These are phyloP conservation scores for Sporothrix schenckii DNA, from an alignment of 2,329 filamentous ascomycete species.

Conservation along the genomic window DNA sequence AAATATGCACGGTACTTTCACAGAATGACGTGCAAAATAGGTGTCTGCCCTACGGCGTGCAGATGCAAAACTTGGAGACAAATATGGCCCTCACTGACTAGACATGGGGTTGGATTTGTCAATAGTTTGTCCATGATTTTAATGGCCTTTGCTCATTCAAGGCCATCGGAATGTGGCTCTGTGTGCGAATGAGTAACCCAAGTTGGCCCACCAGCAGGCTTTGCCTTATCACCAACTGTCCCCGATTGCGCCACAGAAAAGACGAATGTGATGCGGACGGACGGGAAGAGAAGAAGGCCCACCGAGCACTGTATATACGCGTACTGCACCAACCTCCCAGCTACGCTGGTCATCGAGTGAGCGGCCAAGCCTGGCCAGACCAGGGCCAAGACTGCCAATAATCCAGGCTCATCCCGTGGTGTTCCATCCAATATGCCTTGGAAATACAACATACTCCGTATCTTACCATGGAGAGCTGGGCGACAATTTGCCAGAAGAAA, in stretches of 20 bases:
- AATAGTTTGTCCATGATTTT: not conserved
- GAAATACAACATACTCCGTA: no score
- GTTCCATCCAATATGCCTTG: not conserved
- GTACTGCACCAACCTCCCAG: not conserved
- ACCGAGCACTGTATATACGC: not conserved
- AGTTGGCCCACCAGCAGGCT: not conserved
- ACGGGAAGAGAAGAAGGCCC: conserved; percentile 3
- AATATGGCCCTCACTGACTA: not conserved
- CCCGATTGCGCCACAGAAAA: not conserved
- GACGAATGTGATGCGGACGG: conserved; percentile 4
- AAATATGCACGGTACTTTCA: not conserved
- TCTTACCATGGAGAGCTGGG: no score
- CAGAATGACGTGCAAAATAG: conserved; percentile 4
- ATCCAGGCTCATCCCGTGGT: not conserved
- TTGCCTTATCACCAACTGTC: not conserved
- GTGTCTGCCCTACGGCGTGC: conserved; percentile 11
- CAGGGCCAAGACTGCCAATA: conserved; percentile 23
- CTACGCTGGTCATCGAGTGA: not conserved
- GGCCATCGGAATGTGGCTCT: conserved; percentile 13
- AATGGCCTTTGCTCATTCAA: not conserved
- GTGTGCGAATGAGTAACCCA: not conserved
- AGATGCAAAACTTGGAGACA: not conserved
- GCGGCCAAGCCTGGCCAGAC: conserved; percentile 1
- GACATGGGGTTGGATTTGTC: not conserved
- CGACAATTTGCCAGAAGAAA: no score